Evolutionary conservation across 805 yeast species (phyloP).

Genomic region (Kockiozyma suomiensis): DNA sequence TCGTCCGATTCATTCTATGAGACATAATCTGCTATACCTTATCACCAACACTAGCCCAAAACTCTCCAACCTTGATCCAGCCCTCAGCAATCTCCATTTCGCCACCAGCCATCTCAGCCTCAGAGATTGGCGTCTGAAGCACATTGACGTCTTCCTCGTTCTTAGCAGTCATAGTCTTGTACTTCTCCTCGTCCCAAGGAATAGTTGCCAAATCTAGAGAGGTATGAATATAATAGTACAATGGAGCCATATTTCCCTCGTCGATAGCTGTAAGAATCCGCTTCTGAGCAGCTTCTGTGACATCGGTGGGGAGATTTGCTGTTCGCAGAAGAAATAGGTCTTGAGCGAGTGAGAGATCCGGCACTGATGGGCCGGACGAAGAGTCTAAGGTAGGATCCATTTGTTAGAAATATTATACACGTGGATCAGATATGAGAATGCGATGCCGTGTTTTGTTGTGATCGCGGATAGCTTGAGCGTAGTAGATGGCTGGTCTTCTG

Average conservation of each 20-base stretch:
- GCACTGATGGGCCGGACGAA: conserved; percentile 49
- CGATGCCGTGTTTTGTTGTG: too few relatives aligned
- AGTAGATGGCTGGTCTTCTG: too few relatives aligned
- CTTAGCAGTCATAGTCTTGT: conserved; percentile 51
- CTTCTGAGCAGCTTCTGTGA: conserved; percentile 49
- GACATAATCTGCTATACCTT: conserved; percentile 49
- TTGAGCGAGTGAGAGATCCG: conserved; percentile 83
- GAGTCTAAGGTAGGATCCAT: neutral
- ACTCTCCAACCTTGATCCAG: conserved; percentile 82
- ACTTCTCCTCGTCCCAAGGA: conserved; percentile 64
- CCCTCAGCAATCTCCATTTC: conserved; percentile 78
- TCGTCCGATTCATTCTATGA: neutral
- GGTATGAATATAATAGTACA: conserved; percentile 67
- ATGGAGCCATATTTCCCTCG: conserved; percentile 73
- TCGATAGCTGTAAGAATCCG: conserved; percentile 59
- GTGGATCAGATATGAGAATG: neutral
- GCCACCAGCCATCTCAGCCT: conserved; percentile 76
- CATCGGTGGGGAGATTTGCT: conserved; percentile 43
- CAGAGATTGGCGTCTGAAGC: conserved; percentile 49
- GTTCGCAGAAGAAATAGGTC: conserved; percentile 64
- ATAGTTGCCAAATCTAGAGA: conserved; percentile 48
- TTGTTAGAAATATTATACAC: neutral
- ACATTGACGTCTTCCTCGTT: conserved; percentile 60
- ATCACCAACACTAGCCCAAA: conserved; percentile 84
- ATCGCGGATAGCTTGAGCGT: neutral